Base-by-base conservation (phyloP, 2,329 filamentous ascomycete genomes). In the Colletotrichum brevisporum region DNA sequence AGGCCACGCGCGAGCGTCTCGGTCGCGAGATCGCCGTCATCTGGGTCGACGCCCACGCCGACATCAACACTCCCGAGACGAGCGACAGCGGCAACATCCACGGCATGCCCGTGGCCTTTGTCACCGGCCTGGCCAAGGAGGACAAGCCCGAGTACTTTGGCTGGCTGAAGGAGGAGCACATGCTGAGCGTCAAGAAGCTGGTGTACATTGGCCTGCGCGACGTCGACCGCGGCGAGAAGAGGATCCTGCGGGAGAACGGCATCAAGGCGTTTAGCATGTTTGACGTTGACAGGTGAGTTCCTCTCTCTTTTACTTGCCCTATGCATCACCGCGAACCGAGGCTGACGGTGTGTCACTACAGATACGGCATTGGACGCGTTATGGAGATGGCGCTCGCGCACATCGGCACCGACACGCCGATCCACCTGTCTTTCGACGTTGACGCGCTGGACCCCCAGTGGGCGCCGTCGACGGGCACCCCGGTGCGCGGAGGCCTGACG, bases 201-300 rank as follows among this genome's bases (percentile, higher is more conserved):
- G 96, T 99, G 41, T 99, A 99, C 83, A 99, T 99, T 78, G 96
- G 95, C 39, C 86, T 99, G 76, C 88, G 96, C 50, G 96, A 98
- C 78, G 94, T 98, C 36, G 96, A 99, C 79, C 82, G 88, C n/a
- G 93, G 90, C 50, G 96, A 99, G 90, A 98, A 98, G 91, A 89
- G 90, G 83, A 93, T 98, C 70, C 84, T 99, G 72, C 88, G 91
- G 67, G 94, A 98, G 73, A 86, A 98, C 77, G 91, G 92, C 50
- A 96, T 99, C 85, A 95, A 94, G 85, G 95, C 95, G 4, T 99
- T 98, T 78, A 95, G 92, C 83, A 99, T 99, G 96, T 96, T 97
- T 79, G 96, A 99, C 78, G 92, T 99, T 80, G 96, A 99, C 82
- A 88, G 89, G 57, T 69, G n/a, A 5, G 45, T 8, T 6, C 21